These are phyloP conservation scores for Truncatella angustata DNA, from an alignment of 2,329 filamentous ascomycete species.

Conservation along the genomic window DNA sequence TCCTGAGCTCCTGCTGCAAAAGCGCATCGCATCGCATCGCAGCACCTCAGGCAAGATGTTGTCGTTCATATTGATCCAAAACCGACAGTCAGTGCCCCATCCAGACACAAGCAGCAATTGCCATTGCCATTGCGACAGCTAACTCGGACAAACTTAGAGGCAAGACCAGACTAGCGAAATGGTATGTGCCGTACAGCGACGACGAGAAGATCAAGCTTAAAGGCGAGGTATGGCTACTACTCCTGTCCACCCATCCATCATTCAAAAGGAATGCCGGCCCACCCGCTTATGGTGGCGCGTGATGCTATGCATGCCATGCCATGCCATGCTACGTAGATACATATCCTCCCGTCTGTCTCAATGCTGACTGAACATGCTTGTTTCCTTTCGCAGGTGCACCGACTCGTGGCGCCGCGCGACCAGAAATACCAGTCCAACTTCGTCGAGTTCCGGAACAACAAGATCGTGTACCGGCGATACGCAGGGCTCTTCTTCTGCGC, in stretches of 20 bases:
- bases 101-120: neutral
- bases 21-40: neutral
- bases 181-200: constrained; percentile 98
- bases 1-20: neutral
- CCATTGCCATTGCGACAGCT: constrained; percentile 8
- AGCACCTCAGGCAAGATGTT: constrained; percentile 28
- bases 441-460: constrained; percentile 92
- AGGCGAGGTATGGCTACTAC: constrained; percentile 67
- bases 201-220: constrained; percentile 99
- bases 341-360: too few relatives aligned
- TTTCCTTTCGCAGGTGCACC: too few relatives aligned
- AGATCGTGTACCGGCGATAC: constrained; percentile 96
- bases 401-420: constrained; percentile 93
- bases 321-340: too few relatives aligned
- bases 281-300: too few relatives aligned
- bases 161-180: constrained; percentile 97
- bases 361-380: too few relatives aligned
- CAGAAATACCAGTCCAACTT: constrained; percentile 99
- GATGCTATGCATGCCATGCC: too few relatives aligned
- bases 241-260: constrained; percentile 7
- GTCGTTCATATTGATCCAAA: constrained; percentile 42
- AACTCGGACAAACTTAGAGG: constrained; percentile 58
- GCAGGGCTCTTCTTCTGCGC: constrained; percentile 99
- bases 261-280: too few relatives aligned
- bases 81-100: constrained; percentile 34